phyloP scores from a whole-genome alignment of 805 yeast genomes.

The Barnettozyma siamensis region DNA sequence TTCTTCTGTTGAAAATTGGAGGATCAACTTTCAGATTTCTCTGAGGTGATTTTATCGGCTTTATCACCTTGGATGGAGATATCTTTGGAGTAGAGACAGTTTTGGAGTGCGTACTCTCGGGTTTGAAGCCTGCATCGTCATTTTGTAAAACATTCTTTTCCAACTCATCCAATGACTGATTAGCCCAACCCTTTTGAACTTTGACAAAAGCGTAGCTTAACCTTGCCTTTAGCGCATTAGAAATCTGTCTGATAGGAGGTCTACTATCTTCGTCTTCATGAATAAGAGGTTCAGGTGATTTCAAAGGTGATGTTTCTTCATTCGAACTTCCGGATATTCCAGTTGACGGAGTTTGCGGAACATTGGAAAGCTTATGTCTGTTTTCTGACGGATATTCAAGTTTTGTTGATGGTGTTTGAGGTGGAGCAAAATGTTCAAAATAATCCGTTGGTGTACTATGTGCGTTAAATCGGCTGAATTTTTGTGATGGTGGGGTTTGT shows the following conservation, averaged over 20 bases:
- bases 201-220: conserved; percentile 37
- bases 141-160: conserved; percentile 17
- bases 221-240: conserved; percentile 34
- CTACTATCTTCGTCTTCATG: conserved; percentile 23
- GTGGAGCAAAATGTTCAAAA: conserved; percentile 12
- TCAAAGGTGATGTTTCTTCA: conserved; percentile 19
- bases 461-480: conserved; percentile 2
- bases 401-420: conserved; percentile 20
- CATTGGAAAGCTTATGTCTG: conserved; percentile 16
- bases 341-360: conserved; percentile 21
- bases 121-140: conserved; percentile 3
- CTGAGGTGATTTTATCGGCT: conserved; percentile 7
- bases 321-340: neutral
- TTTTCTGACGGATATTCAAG: conserved; percentile 1
- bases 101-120: neutral
- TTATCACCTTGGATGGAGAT: conserved; percentile 5
- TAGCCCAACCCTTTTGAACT: conserved; percentile 29
- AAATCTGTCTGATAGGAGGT: conserved; percentile 36
- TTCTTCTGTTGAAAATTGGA: conserved; percentile 11
- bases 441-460: conserved; percentile 18
- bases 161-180: conserved; percentile 25
- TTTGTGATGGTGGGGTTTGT: conserved; percentile 20
- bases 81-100: conserved; percentile 1
- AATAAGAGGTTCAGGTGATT: conserved; percentile 20
- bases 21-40: conserved; percentile 7